phyloP scores from a whole-genome alignment of 768 basidiomycete species.

The Russula abietina region DNA sequence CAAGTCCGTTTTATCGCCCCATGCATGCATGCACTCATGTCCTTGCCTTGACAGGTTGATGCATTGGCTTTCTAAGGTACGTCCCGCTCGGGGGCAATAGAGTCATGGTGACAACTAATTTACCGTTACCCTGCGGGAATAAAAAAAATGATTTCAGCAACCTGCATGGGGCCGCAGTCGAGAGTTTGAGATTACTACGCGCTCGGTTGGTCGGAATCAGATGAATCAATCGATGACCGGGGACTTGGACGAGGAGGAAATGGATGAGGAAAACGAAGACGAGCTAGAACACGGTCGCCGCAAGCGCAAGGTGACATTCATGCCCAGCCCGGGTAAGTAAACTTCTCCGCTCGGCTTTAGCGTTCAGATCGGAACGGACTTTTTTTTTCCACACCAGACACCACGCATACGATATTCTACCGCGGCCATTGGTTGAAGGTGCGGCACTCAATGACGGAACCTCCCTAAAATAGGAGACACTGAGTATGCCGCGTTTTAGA shows the following conservation, averaged over 20 bases:
- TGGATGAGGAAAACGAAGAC: conserved; percentile 55
- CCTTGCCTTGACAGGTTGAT: conserved; percentile 53
- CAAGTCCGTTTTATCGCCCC: conserved; percentile 30
- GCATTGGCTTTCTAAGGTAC: conserved; percentile 83
- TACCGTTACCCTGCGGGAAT: conserved; percentile 13
- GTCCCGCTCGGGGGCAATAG: conserved; percentile 21
- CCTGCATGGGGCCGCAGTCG: conserved; percentile 85
- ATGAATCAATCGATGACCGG: conserved; percentile 65
- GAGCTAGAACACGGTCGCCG: conserved; percentile 62
- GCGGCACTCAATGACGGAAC: conserved; percentile 27
- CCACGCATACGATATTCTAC: conserved; percentile 86
- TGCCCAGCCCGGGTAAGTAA: conserved; percentile 71
- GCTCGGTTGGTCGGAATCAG: conserved; percentile 57
- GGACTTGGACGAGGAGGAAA: conserved; percentile 65
- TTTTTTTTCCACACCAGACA: conserved; percentile 43
- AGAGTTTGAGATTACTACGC: conserved; percentile 86
- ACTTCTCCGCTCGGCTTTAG: conserved; percentile 11
- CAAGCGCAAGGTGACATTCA: conserved; percentile 76
- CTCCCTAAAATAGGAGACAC: conserved; percentile 20
- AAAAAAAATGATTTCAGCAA: conserved; percentile 50
- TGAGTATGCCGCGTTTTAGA: conserved; percentile 38
- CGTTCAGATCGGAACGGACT: conserved; percentile 11
- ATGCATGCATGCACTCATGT: conserved; percentile 8
- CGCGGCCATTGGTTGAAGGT: conserved; percentile 84
- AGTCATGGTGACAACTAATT: neutral